phyloP scores from a whole-genome alignment of 140 eudicot genomes.

The Erigeron philadelphicus region DNA sequence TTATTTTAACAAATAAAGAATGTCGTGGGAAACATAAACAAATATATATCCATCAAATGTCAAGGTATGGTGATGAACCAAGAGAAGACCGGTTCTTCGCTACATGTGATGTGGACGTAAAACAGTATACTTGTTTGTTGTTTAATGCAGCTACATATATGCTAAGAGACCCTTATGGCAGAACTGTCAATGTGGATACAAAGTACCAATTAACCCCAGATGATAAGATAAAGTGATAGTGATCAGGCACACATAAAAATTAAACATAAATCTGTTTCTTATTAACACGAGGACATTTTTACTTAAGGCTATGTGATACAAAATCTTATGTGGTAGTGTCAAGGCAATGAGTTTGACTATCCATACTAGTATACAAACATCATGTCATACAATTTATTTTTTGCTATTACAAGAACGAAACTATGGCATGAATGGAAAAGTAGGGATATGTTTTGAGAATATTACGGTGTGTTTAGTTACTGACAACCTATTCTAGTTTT shows the following conservation, averaged over 20 bases:
- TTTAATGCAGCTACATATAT: constrained; percentile 12
- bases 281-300: background rate
- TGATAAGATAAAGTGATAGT: constrained; percentile 8
- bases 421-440: background rate
- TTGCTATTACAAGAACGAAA: background rate
- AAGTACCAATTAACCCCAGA: constrained; percentile 3
- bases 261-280: background rate
- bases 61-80: constrained; percentile 26
- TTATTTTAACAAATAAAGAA: constrained; percentile 25
- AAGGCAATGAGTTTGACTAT: too few relatives aligned
- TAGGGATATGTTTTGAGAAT: too few relatives aligned
- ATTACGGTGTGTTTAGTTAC: too few relatives aligned
- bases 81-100: constrained; percentile 28
- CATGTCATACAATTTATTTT: background rate
- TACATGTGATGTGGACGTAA: constrained; percentile 38
- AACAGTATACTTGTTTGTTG: constrained; percentile 18
- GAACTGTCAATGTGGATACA: constrained; percentile 13
- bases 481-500: too few relatives aligned
- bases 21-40: constrained; percentile 20
- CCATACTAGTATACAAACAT: too few relatives aligned
- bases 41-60: constrained; percentile 21
- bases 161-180: constrained; percentile 7
- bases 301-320: background rate
- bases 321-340: background rate
- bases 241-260: constrained; percentile 12